A percentile compares a stretch with the other conserved stretches of the same genome.
phyloP scores from a whole-genome alignment of 257 asterid species.

The Gentiana straminea region DNA sequence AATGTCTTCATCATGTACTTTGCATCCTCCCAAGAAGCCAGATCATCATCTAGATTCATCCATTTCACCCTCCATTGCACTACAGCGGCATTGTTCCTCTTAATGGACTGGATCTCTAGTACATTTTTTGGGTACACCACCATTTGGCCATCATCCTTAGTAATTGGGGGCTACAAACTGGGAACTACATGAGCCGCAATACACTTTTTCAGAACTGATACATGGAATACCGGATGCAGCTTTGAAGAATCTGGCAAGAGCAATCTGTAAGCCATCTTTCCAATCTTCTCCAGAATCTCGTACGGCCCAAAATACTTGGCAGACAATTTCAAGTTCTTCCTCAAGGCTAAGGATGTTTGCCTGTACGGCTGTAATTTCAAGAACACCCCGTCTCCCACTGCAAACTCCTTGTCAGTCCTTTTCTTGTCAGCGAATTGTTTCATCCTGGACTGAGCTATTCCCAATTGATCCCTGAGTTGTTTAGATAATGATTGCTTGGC shows the following conservation, averaged over 20 bases:
- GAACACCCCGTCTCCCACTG: background rate
- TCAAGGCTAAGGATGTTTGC: background rate
- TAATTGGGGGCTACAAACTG: no score
- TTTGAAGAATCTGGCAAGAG: background rate
- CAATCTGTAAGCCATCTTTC: no score
- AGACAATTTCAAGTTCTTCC: background rate
- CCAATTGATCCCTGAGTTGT: background rate
- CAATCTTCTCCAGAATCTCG: no score
- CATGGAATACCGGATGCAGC: background rate
- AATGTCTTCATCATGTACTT: no score
- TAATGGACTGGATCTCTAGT: no score
- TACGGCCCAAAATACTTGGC: no score
- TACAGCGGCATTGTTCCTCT: no score
- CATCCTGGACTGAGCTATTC: background rate
- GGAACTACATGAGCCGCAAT: background rate
- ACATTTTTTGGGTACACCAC: constrained; percentile 4
- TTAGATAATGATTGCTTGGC: background rate
- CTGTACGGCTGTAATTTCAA: background rate
- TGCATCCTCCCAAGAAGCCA: no score
- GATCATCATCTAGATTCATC: no score
- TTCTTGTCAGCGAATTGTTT: background rate
- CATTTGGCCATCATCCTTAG: background rate
- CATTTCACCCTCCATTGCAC: no score
- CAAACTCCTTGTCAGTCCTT: background rate
- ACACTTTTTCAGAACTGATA: background rate